phyloP scores from a whole-genome alignment of 179 eudicot species.

The Silene noctiflora region DNA sequence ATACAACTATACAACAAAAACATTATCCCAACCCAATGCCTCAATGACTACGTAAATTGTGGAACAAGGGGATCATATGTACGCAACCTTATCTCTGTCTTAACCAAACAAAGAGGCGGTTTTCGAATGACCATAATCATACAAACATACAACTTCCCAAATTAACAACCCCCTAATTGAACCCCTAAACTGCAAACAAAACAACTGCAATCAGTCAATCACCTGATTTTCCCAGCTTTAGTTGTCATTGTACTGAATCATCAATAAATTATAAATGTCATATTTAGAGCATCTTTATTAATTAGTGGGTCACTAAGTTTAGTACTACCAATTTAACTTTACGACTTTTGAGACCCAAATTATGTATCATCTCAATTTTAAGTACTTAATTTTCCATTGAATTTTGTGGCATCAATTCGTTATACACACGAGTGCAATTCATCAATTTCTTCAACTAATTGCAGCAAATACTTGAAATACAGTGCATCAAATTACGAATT shows the following conservation, averaged over 20 bases:
- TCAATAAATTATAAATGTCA: neutral
- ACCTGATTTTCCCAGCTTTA: slow-evolving; percentile 14
- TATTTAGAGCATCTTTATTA: slow-evolving; percentile 9
- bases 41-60: too few species aligned
- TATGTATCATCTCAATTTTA: slow-evolving; percentile 4
- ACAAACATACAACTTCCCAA: neutral
- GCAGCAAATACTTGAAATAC: neutral
- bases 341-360: slow-evolving; percentile 17
- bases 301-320: slow-evolving; percentile 10
- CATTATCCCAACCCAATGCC: too few species aligned
- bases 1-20: too few species aligned
- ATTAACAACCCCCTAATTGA: neutral
- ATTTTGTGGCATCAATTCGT: slow-evolving; percentile 9
- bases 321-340: slow-evolving; percentile 9
- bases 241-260: slow-evolving; percentile 9
- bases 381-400: slow-evolving; percentile 11
- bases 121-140: neutral
- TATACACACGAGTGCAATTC: slow-evolving; percentile 10
- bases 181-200: neutral
- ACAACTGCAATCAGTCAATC: neutral
- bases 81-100: too few species aligned
- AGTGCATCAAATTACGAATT: neutral
- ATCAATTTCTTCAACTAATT: slow-evolving; percentile 6
- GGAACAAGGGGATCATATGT: too few species aligned
- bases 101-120: too few species aligned